These are phyloP conservation scores for Antitrichia curtipendula DNA, from an alignment of 225 moss, liverwort and hornwort genomes.

Conservation along the genomic window DNA sequence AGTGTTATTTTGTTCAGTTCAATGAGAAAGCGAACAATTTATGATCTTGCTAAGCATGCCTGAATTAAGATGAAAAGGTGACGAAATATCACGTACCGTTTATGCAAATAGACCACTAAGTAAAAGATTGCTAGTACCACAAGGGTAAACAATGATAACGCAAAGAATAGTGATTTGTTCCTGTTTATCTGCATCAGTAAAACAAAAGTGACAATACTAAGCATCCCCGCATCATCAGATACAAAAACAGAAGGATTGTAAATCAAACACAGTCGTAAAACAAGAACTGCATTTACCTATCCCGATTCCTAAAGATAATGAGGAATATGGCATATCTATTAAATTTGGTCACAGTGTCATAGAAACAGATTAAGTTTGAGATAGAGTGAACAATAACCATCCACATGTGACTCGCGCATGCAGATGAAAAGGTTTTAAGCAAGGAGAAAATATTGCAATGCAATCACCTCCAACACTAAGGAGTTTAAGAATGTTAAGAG, in stretches of 20 bases:
- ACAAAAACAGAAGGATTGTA: background rate
- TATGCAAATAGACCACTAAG: conserved; percentile 55
- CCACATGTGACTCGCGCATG: background rate
- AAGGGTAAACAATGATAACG: conserved; percentile 58
- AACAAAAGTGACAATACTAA: background rate
- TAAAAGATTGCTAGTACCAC: conserved; percentile 63
- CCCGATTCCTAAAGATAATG: background rate
- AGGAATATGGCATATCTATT: background rate
- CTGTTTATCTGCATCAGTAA: conserved; percentile 45
- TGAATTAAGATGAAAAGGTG: background rate
- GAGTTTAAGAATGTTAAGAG: background rate
- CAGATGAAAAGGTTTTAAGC: background rate
- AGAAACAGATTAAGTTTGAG: background rate
- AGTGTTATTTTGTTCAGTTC: background rate
- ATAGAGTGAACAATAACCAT: background rate
- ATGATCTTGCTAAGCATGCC: background rate
- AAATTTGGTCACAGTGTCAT: background rate
- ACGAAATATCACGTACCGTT: conserved; percentile 23
- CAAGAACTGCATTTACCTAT: background rate
- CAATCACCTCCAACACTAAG: background rate
- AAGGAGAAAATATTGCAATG: background rate
- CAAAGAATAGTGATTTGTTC: conserved; percentile 67
- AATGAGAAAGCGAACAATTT: background rate
- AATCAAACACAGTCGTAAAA: background rate
- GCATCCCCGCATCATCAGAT: background rate